Percentiles rank a stretch among this genome's conserved stretches.
These are phyloP conservation scores for Boletus rubroflammeus DNA, from an alignment of 768 basidiomycete genomes.

Conservation along the genomic window DNA sequence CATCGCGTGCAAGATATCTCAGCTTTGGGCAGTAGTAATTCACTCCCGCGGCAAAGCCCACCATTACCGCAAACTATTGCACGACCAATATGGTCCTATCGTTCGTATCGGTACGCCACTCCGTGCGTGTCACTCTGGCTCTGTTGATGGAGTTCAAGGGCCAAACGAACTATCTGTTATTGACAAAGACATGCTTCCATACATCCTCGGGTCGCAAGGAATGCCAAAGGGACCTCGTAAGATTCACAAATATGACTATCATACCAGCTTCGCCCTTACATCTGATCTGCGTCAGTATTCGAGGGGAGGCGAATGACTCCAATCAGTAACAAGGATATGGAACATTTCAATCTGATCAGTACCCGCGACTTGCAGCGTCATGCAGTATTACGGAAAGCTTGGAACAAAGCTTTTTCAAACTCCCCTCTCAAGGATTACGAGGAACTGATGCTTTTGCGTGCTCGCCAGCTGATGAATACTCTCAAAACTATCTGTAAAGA, in stretches of 20 bases:
- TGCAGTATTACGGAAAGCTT: conserved; percentile 25
- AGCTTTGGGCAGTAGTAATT: conserved; percentile 25
- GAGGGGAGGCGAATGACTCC: conserved; percentile 21
- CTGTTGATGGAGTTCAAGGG: conserved; percentile 24
- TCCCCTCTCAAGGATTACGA: conserved; percentile 29
- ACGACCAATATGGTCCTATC: conserved; percentile 31
- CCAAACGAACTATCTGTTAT: conserved; percentile 37
- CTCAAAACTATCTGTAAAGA: conserved; percentile 12
- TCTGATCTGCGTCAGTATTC: conserved; percentile 11
- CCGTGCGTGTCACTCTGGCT: not conserved
- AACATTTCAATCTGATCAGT: conserved; percentile 12
- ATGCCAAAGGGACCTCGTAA: conserved; percentile 31
- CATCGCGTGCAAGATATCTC: conserved; percentile 27
- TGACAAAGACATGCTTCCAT: conserved; percentile 21
- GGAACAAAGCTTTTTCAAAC: conserved; percentile 31
- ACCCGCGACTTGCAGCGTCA: conserved; percentile 22
- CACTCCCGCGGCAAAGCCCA: conserved; percentile 19
- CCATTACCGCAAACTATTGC: conserved; percentile 21
- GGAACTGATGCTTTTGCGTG: conserved; percentile 21
- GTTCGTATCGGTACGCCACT: conserved; percentile 30
- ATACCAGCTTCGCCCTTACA: conserved; percentile 1
- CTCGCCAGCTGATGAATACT: conserved; percentile 16
- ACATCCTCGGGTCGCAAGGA: conserved; percentile 26
- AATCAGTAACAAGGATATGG: conserved; percentile 10
- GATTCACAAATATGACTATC: conserved; percentile 2